Base-by-base conservation (phyloP, 2,329 filamentous ascomycete genomes). In the Chaetomiaceae sp. region DNA sequence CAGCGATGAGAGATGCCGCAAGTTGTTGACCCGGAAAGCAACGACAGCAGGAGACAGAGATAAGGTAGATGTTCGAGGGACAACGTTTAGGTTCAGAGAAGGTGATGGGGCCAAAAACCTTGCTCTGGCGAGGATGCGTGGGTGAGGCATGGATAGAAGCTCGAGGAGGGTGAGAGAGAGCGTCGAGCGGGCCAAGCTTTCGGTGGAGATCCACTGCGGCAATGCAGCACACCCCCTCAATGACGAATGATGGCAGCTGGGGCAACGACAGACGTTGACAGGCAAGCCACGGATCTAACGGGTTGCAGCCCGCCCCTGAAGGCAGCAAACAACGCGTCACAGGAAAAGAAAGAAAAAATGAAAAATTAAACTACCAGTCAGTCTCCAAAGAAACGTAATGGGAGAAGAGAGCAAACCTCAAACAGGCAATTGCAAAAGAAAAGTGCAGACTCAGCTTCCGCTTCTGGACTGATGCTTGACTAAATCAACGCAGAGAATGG, bases 371-470 rank as follows among this genome's bases (percentile, higher is more conserved):
- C 23, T 6, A 6, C n/a, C n/a, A n/a, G n/a, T n/a, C n/a, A n/a
- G n/a, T n/a, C n/a, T n/a, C n/a, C n/a, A n/a, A n/a, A n/a, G 25
- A 27, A 10, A 27, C 25, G 25, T 27, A 27, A 27, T 27, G 6
- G n/a, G 25, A 27, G 25, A 2, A 27, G 6, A 27, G 6, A 27
- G 6, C 6, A 3, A 27, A 27, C 9, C 23, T 21, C 19, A 47
- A 53, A 53, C 30, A 48, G 48, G 47, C 46, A 53, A 47, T 33
- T 41, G 37, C n/a, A 13, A 42, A 34, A 16, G 2, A 14, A 30
- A 33, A n/a, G n/a, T n/a, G n/a, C n/a, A n/a, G n/a, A 40, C 38
- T 25, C 46, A 56, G 51, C 54, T 56, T 56, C 54, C 45, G 7
- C 19, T 47, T 54, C 39, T n/a, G 48, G 51, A 49, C 40, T n/a